Evolutionary conservation across 2,329 filamentous ascomycete genomes (phyloP), one percentile per base, ranked within the genome.

Genomic region (Coniella vitis): DNA sequence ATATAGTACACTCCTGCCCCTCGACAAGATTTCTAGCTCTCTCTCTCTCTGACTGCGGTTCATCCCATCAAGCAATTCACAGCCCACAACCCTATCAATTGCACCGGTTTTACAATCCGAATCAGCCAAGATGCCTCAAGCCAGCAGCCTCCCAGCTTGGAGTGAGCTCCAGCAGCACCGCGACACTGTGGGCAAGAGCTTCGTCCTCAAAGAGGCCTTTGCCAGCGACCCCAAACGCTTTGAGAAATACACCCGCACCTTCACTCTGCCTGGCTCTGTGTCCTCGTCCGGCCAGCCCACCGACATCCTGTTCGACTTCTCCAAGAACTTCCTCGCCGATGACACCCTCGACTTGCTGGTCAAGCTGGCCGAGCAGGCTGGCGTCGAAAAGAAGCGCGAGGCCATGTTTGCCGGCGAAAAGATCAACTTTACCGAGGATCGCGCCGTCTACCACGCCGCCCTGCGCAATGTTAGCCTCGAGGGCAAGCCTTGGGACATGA

Each of bases 351-450:
- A 85, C 57, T 78, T 95, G 43, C 80, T 98, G 47, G 77, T 94
- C 61, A 84, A 95, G 74, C 83, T 98, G 22, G 93, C 93, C 55
- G 84, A 90, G 71, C 87, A 97, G 73, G 90, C 91, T 57, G 84
- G 85, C 58, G 70, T 98, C 35, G 90, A 95, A 76, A 80, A 94
- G 75, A 87, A 96, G 66, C 86, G 93, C 56, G 91, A 98, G 81
- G 84, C 84, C 64, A 95, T 98, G 90, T 98, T 98, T 72, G 84
- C 83, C 51, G 93, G 93, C 60, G 88, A 97, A 65, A 91, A 94
- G 79, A 97, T 98, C 78, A 98, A 98, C 81, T 96, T 96, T 74
- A 98, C 93, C 53, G 93, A 98, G 77, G 77, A 91, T 65, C 85
- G 93, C 57, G 93, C 93, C 57, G 93, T 98, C 57, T 95, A 95